These are phyloP conservation scores for Tricholoma sp. DNA, from an alignment of 768 basidiomycete species.

Conservation along the genomic window DNA sequence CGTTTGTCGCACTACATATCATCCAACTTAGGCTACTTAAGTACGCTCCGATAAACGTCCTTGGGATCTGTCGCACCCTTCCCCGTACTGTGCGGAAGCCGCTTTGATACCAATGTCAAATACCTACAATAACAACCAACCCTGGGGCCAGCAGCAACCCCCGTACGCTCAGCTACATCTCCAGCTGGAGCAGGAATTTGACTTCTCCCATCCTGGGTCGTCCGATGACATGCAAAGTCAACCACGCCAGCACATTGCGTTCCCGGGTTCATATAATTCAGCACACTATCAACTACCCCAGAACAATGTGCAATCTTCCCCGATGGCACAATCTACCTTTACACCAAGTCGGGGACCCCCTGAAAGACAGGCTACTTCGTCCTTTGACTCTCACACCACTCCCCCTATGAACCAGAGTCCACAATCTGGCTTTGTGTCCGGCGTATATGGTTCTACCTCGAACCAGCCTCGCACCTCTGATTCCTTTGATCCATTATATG, in stretches of 20 bases:
- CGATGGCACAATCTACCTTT: constrained; percentile 9
- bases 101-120: constrained; percentile 10
- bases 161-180: constrained; percentile 7
- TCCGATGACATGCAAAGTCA: constrained; percentile 7
- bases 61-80: constrained; percentile 3
- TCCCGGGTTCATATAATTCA: constrained; percentile 10
- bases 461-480: constrained; percentile 8
- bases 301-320: constrained; percentile 1
- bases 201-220: constrained; percentile 8
- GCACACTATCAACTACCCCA: constrained; percentile 10
- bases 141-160: constrained; percentile 16
- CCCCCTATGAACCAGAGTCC: not conserved
- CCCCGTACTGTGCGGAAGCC: constrained; percentile 14
- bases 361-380: constrained; percentile 4
- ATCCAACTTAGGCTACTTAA: not conserved
- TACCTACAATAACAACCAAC: constrained; percentile 10
- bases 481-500: constrained; percentile 9
- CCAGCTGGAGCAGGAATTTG: constrained; percentile 12
- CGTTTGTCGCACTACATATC: too few species aligned
- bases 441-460: constrained; percentile 4
- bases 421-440: constrained; percentile 1
- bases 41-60: not conserved
- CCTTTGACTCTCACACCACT: constrained; percentile 5
- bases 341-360: not conserved
- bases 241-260: not conserved